Base-by-base conservation (phyloP, 2,329 filamentous ascomycete genomes). In the Lecanicillium sp. region DNA sequence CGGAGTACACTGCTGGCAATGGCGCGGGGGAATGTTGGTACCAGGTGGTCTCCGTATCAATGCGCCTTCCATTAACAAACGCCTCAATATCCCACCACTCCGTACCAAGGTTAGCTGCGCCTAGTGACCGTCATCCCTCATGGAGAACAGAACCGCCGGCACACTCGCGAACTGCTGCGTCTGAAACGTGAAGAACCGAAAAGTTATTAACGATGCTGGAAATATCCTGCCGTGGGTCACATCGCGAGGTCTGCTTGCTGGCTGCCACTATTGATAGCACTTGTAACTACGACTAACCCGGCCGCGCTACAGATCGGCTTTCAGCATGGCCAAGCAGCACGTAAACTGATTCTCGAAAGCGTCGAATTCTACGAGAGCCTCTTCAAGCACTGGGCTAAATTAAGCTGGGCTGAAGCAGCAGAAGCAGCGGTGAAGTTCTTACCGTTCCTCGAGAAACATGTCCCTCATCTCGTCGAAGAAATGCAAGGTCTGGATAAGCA, bases 391-490 rank as follows among this genome's bases (percentile, higher is more conserved):
- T 40, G 38, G 38, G 25, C 22, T 18, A 32, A 36, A 14, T 7
- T 40, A 11, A 17, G 10, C 13, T 32, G 32, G 33, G 33, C 3
- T 3, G 28, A 29, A 19, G 38, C 38, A 6, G 15, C 27, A 5
- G 11, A 17, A 6, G 28, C 18, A 12, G 38, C 38, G 15, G 17
- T 15, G 19, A 18, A 17, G 9, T 29, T 39, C 17, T 4, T 33
- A 2, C 37, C 37, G n/a, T 35, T 33, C 17, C 25, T 40, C 6
- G 17, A 29, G 18, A 15, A 12, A 14, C 37, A 39, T 17, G 37
- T 33, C 18, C 37, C 37, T 3, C 37, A 39, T 25, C 25, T 33
- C 14, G 31, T 34, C 17, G 20, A 33, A 28, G 37, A 39, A 31
- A 39, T 33, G 37, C 13, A 33, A 34, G 11, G 31, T 17, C 10